phyloP scores from a whole-genome alignment of 2,329 filamentous ascomycete species.

The Verticillium zaregamsianum region DNA sequence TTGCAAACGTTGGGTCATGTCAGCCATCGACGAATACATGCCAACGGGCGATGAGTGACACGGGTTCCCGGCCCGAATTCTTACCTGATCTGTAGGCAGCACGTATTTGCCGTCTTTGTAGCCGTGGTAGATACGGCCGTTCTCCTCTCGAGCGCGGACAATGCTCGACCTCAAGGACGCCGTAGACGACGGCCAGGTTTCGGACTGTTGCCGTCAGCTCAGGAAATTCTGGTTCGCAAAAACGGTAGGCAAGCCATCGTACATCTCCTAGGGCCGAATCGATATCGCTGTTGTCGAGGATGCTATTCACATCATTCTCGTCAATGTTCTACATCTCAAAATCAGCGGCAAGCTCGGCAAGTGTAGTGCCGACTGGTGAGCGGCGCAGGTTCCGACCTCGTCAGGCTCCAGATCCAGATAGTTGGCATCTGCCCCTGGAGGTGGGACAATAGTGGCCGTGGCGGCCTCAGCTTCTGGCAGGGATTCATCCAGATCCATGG shows the following conservation, averaged over 20 bases:
- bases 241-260: conserved; percentile 6
- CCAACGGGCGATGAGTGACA: background rate
- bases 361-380: background rate
- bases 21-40: background rate
- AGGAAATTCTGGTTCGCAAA: background rate
- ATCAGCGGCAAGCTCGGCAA: background rate
- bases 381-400: conserved; percentile 3
- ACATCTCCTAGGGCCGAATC: conserved; percentile 25
- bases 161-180: conserved; percentile 26
- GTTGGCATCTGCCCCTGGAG: background rate
- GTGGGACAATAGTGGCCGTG: conserved; percentile 2
- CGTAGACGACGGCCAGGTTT: conserved; percentile 25
- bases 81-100: conserved; percentile 31
- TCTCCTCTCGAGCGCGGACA: conserved; percentile 24
- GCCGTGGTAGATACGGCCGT: conserved; percentile 33
- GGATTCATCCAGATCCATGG: conserved; percentile 7
- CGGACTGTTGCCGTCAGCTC: conserved; percentile 6
- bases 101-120: conserved; percentile 33
- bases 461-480: conserved; percentile 4
- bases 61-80: background rate
- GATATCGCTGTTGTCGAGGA: conserved; percentile 9
- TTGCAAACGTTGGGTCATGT: conserved; percentile 6
- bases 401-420: conserved; percentile 10
- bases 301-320: conserved; percentile 10
- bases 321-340: conserved; percentile 4